phyloP scores from a whole-genome alignment of 257 asterid genomes.

The Solanum piurae region DNA sequence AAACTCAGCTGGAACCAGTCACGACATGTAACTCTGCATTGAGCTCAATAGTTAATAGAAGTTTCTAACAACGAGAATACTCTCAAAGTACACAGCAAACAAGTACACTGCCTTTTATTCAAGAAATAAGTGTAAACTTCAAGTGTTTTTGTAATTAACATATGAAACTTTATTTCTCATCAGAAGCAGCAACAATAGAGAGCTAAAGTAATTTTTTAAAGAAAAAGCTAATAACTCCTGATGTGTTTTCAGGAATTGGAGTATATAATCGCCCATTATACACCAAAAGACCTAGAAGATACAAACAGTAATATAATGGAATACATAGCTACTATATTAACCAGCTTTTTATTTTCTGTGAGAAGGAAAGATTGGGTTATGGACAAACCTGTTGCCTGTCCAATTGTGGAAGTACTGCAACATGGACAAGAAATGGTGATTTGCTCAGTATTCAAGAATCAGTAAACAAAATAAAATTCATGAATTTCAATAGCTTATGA shows the following conservation, averaged over 20 bases:
- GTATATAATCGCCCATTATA: neutral
- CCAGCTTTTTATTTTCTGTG: neutral
- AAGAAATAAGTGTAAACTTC: neutral
- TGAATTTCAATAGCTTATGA: neutral
- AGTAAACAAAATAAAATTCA: neutral
- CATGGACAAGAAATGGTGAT: slow-evolving; percentile 6
- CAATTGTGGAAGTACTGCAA: slow-evolving; percentile 98
- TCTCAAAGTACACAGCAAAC: neutral
- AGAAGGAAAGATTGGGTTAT: neutral
- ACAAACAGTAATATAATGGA: neutral
- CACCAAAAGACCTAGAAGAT: neutral
- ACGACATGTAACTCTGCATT: slow-evolving; percentile 93
- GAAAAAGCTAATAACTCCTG: neutral
- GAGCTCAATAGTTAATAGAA: slow-evolving; percentile 9
- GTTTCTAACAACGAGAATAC: neutral
- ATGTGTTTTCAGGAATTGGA: neutral
- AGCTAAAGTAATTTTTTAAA: neutral
- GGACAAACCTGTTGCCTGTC: slow-evolving; percentile 91
- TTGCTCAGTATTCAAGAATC: neutral
- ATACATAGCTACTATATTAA: neutral
- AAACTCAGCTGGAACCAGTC: slow-evolving; percentile 99
- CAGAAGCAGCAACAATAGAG: neutral
- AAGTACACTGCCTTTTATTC: neutral
- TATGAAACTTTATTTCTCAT: neutral
- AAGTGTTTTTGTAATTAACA: neutral